A percentile compares a stretch with the other conserved stretches of the same genome.
Conservation (phyloP, 371 early-diverging fungal species). For the Mitosporidium daphniae region DNA sequence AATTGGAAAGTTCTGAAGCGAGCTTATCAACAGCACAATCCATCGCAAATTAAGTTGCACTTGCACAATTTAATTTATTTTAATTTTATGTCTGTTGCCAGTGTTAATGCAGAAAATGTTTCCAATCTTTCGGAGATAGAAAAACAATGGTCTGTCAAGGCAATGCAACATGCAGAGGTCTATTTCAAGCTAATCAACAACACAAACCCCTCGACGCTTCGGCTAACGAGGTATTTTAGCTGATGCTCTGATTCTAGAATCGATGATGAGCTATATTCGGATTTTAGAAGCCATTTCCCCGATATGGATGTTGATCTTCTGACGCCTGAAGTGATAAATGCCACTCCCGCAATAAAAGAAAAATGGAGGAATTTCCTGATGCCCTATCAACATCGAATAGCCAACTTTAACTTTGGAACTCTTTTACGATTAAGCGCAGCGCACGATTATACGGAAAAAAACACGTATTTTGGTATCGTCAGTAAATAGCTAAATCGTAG, state of each 20-base stretch:
- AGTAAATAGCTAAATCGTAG: too few species aligned
- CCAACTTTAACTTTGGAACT: conserved; percentile 56
- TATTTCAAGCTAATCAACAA: conserved; percentile 31
- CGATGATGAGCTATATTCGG: conserved; percentile 23
- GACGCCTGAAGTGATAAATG: conserved; percentile 26
- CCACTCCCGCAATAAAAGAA: conserved; percentile 30
- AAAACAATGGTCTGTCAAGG: conserved; percentile 7
- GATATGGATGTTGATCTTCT: conserved; percentile 19
- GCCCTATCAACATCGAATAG: conserved; percentile 30
- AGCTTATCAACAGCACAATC: not conserved
- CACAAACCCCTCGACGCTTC: conserved; percentile 22
- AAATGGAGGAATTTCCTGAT: conserved; percentile 46
- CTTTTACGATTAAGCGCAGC: conserved; percentile 28
- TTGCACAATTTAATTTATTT: too few species aligned
- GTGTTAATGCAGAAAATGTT: conserved; percentile 1
- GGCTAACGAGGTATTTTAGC: conserved; percentile 21
- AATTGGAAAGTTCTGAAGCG: not conserved
- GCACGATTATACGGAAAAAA: conserved; percentile 34
- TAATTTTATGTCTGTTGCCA: too few species aligned
- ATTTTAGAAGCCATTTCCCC: conserved; percentile 27
- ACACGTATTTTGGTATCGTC: conserved; percentile 38
- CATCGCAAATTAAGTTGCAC: too few species aligned
- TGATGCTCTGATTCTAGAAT: conserved; percentile 10
- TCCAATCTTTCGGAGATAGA: conserved; percentile 1
- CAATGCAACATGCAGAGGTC: conserved; percentile 60